Evolutionary conservation across 2,329 filamentous ascomycete species (phyloP).

Genomic region (Fusarium sp.): DNA sequence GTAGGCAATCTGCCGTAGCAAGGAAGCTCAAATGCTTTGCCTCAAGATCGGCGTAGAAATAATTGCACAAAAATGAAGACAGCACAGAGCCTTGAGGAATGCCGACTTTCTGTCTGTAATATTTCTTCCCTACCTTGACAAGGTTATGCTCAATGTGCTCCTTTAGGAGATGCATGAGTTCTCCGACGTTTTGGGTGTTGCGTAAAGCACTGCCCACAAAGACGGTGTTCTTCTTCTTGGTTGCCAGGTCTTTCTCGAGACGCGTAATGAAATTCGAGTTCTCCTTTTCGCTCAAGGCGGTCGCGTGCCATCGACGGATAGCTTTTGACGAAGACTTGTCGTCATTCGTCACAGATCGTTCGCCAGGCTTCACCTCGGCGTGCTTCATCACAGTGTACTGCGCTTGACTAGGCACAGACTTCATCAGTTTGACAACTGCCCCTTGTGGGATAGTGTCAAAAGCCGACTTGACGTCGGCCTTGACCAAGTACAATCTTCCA

Average conservation of each 20-base stretch:
- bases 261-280: slow-evolving; percentile 57
- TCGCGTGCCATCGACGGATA: slow-evolving; percentile 63
- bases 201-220: slow-evolving; percentile 78
- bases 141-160: slow-evolving; percentile 88
- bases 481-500: slow-evolving; percentile 81
- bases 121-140: slow-evolving; percentile 88
- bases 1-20: slow-evolving; percentile 64
- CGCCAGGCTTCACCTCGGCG: slow-evolving; percentile 71
- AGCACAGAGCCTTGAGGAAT: slow-evolving; percentile 95
- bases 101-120: slow-evolving; percentile 86
- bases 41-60: slow-evolving; percentile 94
- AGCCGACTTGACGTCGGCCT: slow-evolving; percentile 89
- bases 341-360: slow-evolving; percentile 40
- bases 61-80: slow-evolving; percentile 89
- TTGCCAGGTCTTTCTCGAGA: slow-evolving; percentile 54
- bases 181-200: slow-evolving; percentile 64
- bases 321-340: slow-evolving; percentile 49
- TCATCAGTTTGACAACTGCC: slow-evolving; percentile 75
- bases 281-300: slow-evolving; percentile 59
- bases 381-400: slow-evolving; percentile 80
- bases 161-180: slow-evolving; percentile 75
- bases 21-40: slow-evolving; percentile 75
- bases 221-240: slow-evolving; percentile 72
- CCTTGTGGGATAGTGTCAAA: slow-evolving; percentile 95
- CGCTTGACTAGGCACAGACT: slow-evolving; percentile 64